phyloP scores from a whole-genome alignment of 2,329 filamentous ascomycete species.

The Cytospora paraplurivora region DNA sequence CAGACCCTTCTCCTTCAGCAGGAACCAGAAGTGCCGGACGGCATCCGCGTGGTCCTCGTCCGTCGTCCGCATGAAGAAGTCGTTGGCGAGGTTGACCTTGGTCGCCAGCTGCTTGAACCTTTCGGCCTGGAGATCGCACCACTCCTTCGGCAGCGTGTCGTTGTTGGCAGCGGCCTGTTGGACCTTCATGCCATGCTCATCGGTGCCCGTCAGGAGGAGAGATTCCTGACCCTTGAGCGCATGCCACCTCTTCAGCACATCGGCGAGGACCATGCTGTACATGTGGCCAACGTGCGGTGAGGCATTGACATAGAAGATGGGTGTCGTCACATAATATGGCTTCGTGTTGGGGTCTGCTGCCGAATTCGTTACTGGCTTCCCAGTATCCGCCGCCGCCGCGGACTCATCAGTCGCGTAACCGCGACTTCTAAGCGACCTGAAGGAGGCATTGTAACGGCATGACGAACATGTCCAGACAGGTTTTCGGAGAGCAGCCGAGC shows the following conservation, averaged over 20 bases:
- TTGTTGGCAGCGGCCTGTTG: slow-evolving; percentile 80
- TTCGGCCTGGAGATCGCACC: slow-evolving; percentile 82
- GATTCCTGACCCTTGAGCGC: slow-evolving; percentile 70
- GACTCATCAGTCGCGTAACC: slow-evolving; percentile 1
- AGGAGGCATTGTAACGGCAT: slow-evolving; percentile 23
- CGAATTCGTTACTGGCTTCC: background rate
- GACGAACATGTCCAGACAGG: slow-evolving; percentile 21
- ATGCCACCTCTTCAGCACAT: slow-evolving; percentile 92
- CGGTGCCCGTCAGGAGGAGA: slow-evolving; percentile 84
- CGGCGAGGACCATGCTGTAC: slow-evolving; percentile 87
- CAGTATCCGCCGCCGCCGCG: background rate
- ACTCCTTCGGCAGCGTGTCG: slow-evolving; percentile 72
- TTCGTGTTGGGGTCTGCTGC: slow-evolving; percentile 50
- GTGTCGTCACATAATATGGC: slow-evolving; percentile 93
- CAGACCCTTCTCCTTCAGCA: slow-evolving; percentile 72
- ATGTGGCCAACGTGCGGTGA: slow-evolving; percentile 94
- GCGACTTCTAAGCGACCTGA: slow-evolving; percentile 15
- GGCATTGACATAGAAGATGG: slow-evolving; percentile 99
- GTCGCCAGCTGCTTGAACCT: slow-evolving; percentile 77
- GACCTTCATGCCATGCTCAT: slow-evolving; percentile 98
- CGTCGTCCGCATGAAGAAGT: slow-evolving; percentile 92
- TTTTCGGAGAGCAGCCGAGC: slow-evolving; percentile 9
- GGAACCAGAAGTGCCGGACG: slow-evolving; percentile 86
- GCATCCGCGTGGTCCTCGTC: slow-evolving; percentile 79
- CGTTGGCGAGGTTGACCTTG: slow-evolving; percentile 70